phyloP scores from a whole-genome alignment of 2,329 filamentous ascomycete species.

The Aspergillus melleus region DNA sequence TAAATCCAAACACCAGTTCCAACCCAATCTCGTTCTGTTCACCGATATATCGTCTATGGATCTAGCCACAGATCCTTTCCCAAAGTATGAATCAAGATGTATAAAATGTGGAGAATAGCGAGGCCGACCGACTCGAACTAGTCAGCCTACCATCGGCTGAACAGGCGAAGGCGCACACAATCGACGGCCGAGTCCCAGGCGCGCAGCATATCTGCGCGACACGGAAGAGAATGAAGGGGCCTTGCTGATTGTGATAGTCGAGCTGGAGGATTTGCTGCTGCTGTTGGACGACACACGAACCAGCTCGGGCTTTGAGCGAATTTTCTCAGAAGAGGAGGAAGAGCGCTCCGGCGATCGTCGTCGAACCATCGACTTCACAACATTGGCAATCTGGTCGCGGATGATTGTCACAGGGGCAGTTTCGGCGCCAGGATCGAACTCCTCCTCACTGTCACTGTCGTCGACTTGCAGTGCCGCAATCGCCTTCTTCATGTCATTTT shows the following conservation, averaged over 20 bases:
- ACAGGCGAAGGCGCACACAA: neutral
- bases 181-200: neutral
- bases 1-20: too few relatives aligned
- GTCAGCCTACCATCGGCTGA: constrained; percentile 14
- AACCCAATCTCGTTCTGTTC: too few relatives aligned
- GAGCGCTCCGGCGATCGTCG: constrained; percentile 4
- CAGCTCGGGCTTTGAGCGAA: neutral
- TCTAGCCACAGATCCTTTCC: neutral
- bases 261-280: neutral
- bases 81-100: neutral
- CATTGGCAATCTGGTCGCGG: constrained; percentile 15
- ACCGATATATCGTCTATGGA: neutral
- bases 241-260: neutral
- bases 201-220: neutral
- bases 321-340: neutral
- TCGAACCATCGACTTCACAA: constrained; percentile 11
- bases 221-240: neutral
- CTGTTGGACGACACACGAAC: neutral
- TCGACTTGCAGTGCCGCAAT: constrained; percentile 11
- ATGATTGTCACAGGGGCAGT: constrained; percentile 1
- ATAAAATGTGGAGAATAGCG: neutral
- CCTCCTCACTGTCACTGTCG: constrained; percentile 9
- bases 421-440: neutral
- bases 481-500: constrained; percentile 14
- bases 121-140: neutral